Base-by-base conservation (phyloP, 352 stramenopile species). In the Globisporangium megalacanthum region DNA sequence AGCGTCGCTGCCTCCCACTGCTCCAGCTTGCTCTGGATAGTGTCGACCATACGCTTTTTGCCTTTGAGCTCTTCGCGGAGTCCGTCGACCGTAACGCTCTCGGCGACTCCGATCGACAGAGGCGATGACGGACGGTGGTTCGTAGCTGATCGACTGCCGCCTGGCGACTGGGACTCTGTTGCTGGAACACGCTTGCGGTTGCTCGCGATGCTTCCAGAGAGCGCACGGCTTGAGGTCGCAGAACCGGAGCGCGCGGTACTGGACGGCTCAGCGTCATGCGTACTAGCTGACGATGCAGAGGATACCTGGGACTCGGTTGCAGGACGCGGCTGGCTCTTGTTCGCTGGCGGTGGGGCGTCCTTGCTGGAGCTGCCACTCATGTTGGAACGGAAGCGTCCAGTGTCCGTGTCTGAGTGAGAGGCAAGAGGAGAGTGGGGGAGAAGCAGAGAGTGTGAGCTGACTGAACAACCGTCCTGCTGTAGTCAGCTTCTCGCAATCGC, bases 1-100 rank as follows among this genome's bases (percentile, higher is more conserved):
- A 88, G 55, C n/a, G 80, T 89, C 25, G 67, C 75, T 19, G 69
- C 69, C 58, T 92, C 79, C 76, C 79, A 90, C 6, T 64, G 63
- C 17, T 83, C 60, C 8, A 92, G 35, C 51, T 88, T 92, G 4
- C 56, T 69, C 46, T 89, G 72, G 48, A 92, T 85, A 17, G 72
- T 36, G 29, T 31, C 59, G 8, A 91, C 44, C 57, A 79, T 60
- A 11, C 60, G 69, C 13, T 74, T 61, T 57, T 77, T 78, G 1
- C 70, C 68, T 25, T 61, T 58, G 1, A 85, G 41, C 35, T 80
- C 70, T 31, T 72, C 49, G n/a, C 64, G 52, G 6, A 89, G 36
- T 0, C 67, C 59, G 0, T 56, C 58, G 1, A 10, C 55, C 37
- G 54, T 56, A 20, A 74, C 65, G 7, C 8, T 55, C n/a, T 59